Base-by-base conservation (phyloP, 2,329 filamentous ascomycete species). In the Westerdykella sp. region DNA sequence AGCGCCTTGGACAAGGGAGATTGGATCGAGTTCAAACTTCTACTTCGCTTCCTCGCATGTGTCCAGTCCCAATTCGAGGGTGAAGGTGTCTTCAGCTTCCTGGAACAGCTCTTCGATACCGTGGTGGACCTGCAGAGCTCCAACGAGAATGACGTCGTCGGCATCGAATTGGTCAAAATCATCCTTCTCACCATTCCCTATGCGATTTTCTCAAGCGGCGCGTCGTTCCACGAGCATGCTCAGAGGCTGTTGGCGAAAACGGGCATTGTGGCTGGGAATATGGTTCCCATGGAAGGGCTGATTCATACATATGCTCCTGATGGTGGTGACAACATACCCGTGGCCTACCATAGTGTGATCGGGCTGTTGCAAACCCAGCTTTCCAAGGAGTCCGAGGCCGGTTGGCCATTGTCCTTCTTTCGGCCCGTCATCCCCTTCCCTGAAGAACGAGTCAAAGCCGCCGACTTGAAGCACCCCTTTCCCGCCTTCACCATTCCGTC, bases 141-240 rank as follows among this genome's bases (percentile, higher is more conserved):
- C 6, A 94, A 87, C 56, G 90, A 87, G 13, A 91, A 96, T 59
- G 91, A 97, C 70, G 88, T 79, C 35, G 69, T 84, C 39, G 80
- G 81, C 15, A 69, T 94, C 34, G 93, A 97, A 70, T 79, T 98
- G 28, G 89, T 96, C 65, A 97, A 96, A 70, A 90, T 96, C 56
- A 96, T 98, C 52, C 80, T 97, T 36, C 80, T 96, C 39, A 95
- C 91, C 0, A 85, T 98, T 45, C 91, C 93, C 0, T 98, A 97
- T 65, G 84, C 85, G 3, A 74, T 76, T 3, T 80, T 81, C 39
- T 54, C 61, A 5, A 58, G 62, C 25, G 64, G 61, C 31, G 50
- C 40, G 32, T 54, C 53, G 14, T 63, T 60, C 42, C 83, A 85
- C 59, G 80, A 84, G 55, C 76, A 85, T 51, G 89, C 88, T 2